A percentile compares a stretch with the other conserved stretches of the same genome.
These are phyloP conservation scores for Metarhizium robertsii DNA, from an alignment of 2,329 filamentous ascomycete genomes.

Conservation along the genomic window DNA sequence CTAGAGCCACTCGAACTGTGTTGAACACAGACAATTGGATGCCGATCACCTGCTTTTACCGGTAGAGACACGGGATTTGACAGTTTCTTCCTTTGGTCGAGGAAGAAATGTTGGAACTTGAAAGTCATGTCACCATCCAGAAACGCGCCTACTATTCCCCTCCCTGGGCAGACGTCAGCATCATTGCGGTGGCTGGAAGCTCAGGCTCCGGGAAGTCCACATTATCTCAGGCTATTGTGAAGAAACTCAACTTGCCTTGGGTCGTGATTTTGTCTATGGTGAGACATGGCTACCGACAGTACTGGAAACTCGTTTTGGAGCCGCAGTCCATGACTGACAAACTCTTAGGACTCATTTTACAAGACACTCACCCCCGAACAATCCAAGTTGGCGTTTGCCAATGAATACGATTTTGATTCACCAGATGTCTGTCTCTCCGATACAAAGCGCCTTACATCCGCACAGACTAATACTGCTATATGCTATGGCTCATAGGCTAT, in stretches of 20 bases:
- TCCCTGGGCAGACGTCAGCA: slow-evolving; percentile 92
- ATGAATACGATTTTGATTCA: slow-evolving; percentile 94
- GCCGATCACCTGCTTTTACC: background rate
- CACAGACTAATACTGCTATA: background rate
- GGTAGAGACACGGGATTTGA: slow-evolving; percentile 3
- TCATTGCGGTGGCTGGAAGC: slow-evolving; percentile 91
- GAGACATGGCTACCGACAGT: slow-evolving; percentile 18
- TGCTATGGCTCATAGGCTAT: slow-evolving; percentile 50
- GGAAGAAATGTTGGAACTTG: slow-evolving; percentile 20
- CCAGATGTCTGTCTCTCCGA: slow-evolving; percentile 47
- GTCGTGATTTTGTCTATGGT: slow-evolving; percentile 97
- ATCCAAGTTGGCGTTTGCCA: slow-evolving; percentile 71
- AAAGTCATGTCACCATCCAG: slow-evolving; percentile 39
- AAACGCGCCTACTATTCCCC: slow-evolving; percentile 72
- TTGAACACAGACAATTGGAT: no score
- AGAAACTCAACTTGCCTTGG: slow-evolving; percentile 86
- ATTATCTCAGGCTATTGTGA: slow-evolving; percentile 83
- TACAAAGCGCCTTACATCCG: background rate
- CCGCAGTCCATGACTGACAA: slow-evolving; percentile 11
- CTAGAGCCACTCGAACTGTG: background rate
- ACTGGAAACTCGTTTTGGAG: background rate
- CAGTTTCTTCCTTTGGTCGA: background rate
- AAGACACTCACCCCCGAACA: slow-evolving; percentile 76
- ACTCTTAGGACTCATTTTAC: slow-evolving; percentile 86
- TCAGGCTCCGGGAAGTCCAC: slow-evolving; percentile 95